Evolutionary conservation across 164 flowering plant species (phyloP).

Genomic region (Malania oleifera): DNA sequence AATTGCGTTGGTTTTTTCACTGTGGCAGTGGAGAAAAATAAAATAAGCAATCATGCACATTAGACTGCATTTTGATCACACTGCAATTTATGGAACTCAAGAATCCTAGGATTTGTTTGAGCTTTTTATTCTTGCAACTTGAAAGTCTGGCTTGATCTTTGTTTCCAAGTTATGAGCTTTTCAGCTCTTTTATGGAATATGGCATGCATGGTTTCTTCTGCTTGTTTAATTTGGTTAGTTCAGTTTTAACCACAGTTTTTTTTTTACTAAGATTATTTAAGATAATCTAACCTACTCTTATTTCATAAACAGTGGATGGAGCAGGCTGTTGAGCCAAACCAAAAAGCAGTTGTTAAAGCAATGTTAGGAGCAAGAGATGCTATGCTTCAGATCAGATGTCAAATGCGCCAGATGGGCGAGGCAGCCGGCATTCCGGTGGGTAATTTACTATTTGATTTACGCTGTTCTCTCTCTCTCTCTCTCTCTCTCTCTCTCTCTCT

Average conservation of each 20-base stretch:
- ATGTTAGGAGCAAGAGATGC: conserved; percentile 78
- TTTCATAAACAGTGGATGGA: conserved; percentile 63
- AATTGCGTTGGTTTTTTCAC: too few species aligned
- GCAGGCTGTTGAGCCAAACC: conserved; percentile 43
- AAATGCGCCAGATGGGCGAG: conserved; percentile 86
- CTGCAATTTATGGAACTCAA: too few species aligned
- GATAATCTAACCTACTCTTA: neutral
- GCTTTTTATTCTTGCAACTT: neutral
- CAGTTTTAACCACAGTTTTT: too few species aligned
- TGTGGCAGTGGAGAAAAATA: too few species aligned
- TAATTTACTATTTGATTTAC: conserved; percentile 14
- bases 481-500: neutral
- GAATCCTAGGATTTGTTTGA: too few species aligned
- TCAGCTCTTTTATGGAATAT: too few species aligned
- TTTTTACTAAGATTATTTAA: neutral
- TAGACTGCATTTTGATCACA: too few species aligned
- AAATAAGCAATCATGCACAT: too few species aligned
- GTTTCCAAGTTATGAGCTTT: neutral
- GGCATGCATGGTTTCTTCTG: too few species aligned
- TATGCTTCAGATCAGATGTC: conserved; percentile 63
- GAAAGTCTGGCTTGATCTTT: neutral
- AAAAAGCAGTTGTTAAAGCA: conserved; percentile 57
- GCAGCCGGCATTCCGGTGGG: conserved; percentile 92
- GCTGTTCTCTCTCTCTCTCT: neutral
- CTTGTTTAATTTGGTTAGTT: too few species aligned